Conservation (phyloP, 352 stramenopile species). For the Phytopythium chamaehyphon region DNA sequence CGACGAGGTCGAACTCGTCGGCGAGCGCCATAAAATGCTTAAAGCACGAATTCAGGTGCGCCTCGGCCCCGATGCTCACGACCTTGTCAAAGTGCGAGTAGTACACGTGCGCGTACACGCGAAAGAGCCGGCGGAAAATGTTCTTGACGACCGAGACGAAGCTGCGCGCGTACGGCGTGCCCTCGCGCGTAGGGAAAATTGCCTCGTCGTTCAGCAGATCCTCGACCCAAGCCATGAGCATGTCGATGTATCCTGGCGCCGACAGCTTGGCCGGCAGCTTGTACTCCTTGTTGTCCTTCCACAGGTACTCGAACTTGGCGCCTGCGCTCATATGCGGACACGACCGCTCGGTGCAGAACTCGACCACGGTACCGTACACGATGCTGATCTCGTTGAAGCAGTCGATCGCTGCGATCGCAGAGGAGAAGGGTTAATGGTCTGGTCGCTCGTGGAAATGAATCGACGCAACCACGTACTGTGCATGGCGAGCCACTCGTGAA, state of each 20-base stretch:
- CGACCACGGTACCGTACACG: slow-evolving; percentile 88
- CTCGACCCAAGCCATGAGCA: slow-evolving; percentile 91
- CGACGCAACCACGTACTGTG: slow-evolving; percentile 55
- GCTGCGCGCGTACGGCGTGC: slow-evolving; percentile 66
- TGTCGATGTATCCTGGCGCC: slow-evolving; percentile 90
- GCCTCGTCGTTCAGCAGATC: slow-evolving; percentile 81
- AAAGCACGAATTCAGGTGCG: slow-evolving; percentile 97
- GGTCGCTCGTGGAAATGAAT: too few species aligned
- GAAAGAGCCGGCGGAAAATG: slow-evolving; percentile 96
- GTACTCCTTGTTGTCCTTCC: slow-evolving; percentile 75
- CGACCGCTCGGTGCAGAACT: slow-evolving; percentile 67
- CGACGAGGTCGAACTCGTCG: slow-evolving; percentile 92
- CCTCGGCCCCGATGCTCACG: slow-evolving; percentile 91
- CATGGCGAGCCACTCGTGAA: slow-evolving; percentile 91
- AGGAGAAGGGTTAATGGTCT: slow-evolving; percentile 1
- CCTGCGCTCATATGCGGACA: slow-evolving; percentile 77
- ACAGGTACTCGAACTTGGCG: slow-evolving; percentile 88
- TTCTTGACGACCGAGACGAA: slow-evolving; percentile 87
- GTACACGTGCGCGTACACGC: slow-evolving; percentile 97
- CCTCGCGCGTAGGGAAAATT: slow-evolving; percentile 70
- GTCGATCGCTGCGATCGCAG: slow-evolving; percentile 69
- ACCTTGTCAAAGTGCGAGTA: slow-evolving; percentile 96
- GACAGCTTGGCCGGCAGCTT: slow-evolving; percentile 69
- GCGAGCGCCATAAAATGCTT: slow-evolving; percentile 99
- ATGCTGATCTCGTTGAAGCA: slow-evolving; percentile 95